Evolutionary conservation across 2,329 filamentous ascomycete genomes (phyloP), one percentile per base, ranked within the genome.

Genomic region (Talaromyces atroroseus): DNA sequence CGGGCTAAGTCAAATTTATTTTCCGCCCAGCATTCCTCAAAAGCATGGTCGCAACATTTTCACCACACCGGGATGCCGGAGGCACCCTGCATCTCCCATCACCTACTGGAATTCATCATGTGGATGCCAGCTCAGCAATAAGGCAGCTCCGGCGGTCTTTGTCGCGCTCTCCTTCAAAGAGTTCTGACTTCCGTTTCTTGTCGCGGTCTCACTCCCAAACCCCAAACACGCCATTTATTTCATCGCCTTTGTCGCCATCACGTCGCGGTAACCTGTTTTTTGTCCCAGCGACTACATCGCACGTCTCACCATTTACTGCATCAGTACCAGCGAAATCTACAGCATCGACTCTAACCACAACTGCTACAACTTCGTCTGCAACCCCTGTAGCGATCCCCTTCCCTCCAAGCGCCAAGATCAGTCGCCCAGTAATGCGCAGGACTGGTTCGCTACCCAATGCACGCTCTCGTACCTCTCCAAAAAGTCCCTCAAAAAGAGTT

Each of bases 151-250:
- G 92, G 62, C 88, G 90, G 64, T 96, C 92, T 24, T 80, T 96
- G 61, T 96, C 92, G 57, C 84, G 91, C 65, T 96, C 92, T n/a
- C 92, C 92, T 11, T 96, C 92, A 32, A 95, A 94, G 71, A 78
- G 78, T 45, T 81, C 81, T 57, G 80, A 82, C 65, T 92, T 94
- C 70, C 81, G 83, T 56, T 76, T 95, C 53, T 77, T 83, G 12
- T 74, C 78, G 24, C 74, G 78, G 58, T 74, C 76, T 16, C 72
- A 75, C 49, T 74, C 80, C 59, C 71, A 58, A 40, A 79, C 58
- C 72, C 74, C 49, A 75, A 75, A 63, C 69, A 76, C 49, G 71
- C 76, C 49, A 38, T 58, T 58, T 48, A 52, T 58, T 44, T 58
- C 53, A 24, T 58, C 52, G n/a, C 57, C 52, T 38, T 52, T 55